Conservation (phyloP, 805 yeast genomes). For the Torulaspora gathmanii region DNA sequence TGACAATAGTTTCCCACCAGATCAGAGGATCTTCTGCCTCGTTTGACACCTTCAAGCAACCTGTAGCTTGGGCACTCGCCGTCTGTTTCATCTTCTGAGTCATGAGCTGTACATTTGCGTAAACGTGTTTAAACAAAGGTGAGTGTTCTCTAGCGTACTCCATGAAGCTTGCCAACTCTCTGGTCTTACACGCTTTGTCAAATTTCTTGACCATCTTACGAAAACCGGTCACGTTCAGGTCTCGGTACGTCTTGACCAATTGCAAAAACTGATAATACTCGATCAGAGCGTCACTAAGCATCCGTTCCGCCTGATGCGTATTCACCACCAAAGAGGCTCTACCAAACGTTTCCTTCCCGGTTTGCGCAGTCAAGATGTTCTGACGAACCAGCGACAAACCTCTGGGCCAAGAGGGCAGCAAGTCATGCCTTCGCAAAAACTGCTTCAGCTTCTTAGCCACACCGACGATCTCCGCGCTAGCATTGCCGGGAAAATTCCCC, state of each 20-base stretch:
- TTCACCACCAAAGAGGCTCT: slow-evolving; percentile 15
- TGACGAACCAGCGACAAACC: slow-evolving; percentile 9
- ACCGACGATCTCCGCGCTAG: slow-evolving; percentile 6
- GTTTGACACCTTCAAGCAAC: slow-evolving; percentile 14
- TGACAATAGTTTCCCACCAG: slow-evolving; percentile 32
- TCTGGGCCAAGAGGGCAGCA: slow-evolving; percentile 34
- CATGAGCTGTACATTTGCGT: slow-evolving; percentile 25
- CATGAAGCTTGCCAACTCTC: slow-evolving; percentile 28
- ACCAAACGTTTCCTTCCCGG: slow-evolving; percentile 19
- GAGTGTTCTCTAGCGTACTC: slow-evolving; percentile 26
- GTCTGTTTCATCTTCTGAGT: slow-evolving; percentile 27
- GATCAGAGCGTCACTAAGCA: slow-evolving; percentile 30
- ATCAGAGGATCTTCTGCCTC: slow-evolving; percentile 30
- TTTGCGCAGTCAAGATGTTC: slow-evolving; percentile 6
- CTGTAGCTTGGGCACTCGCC: slow-evolving; percentile 13
- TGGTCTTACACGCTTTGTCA: slow-evolving; percentile 52
- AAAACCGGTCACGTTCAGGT: slow-evolving; percentile 80
- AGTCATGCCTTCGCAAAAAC: slow-evolving; percentile 21
- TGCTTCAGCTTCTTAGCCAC: slow-evolving; percentile 3
- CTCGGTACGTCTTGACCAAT: slow-evolving; percentile 45
- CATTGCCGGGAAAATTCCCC: slow-evolving; percentile 2
- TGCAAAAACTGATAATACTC: slow-evolving; percentile 33
- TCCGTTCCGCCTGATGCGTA: slow-evolving; percentile 17
- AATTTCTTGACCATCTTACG: slow-evolving; percentile 86
- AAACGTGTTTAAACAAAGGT: slow-evolving; percentile 27